These are phyloP conservation scores for Candida tunisiensis DNA, from an alignment of 1,139 yeast species.

Conservation along the genomic window DNA sequence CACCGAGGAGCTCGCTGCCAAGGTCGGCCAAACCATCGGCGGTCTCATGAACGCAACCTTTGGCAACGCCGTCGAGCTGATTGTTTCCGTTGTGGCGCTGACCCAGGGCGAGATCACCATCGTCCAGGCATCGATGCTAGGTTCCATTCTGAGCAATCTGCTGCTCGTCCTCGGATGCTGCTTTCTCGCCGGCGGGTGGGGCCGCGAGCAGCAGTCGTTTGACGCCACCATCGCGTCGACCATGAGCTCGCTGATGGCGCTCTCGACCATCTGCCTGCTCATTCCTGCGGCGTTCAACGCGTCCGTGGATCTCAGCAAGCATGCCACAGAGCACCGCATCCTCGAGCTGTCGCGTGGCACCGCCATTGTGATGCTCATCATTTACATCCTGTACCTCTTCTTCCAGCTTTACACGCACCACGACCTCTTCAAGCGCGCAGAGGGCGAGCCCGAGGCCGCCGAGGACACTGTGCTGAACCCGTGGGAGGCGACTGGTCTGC, in stretches of 20 bases:
- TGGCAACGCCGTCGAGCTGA: constrained; percentile 88
- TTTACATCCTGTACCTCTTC: constrained; percentile 61
- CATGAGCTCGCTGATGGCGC: constrained; percentile 85
- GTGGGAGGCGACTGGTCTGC: constrained; percentile 13
- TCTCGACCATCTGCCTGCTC: constrained; percentile 73
- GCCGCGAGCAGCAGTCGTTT: constrained; percentile 71
- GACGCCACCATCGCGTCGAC: constrained; percentile 97
- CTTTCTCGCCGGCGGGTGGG: constrained; percentile 83
- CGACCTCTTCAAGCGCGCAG: constrained; percentile 17
- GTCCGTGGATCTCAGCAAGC: constrained; percentile 29
- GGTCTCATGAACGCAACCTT: constrained; percentile 91
- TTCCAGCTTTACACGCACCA: constrained; percentile 87
- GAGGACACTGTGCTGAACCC: constrained; percentile 12
- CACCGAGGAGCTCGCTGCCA: constrained; percentile 79
- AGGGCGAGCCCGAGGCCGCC: constrained; percentile 15
- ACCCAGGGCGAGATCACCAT: constrained; percentile 74
- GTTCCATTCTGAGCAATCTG: constrained; percentile 76
- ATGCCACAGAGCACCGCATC: constrained; percentile 26
- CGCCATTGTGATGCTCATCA: constrained; percentile 56
- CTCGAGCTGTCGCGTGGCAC: constrained; percentile 76
- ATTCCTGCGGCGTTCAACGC: constrained; percentile 96
- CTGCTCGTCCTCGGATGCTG: constrained; percentile 90
- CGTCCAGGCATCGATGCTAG: constrained; percentile 92
- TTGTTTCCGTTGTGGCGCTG: constrained; percentile 83
- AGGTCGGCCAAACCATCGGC: constrained; percentile 78